A percentile compares a stretch with the other conserved stretches of the same genome.
Conservation (phyloP, 768 basidiomycete genomes). For the Termitomyces sp. region DNA sequence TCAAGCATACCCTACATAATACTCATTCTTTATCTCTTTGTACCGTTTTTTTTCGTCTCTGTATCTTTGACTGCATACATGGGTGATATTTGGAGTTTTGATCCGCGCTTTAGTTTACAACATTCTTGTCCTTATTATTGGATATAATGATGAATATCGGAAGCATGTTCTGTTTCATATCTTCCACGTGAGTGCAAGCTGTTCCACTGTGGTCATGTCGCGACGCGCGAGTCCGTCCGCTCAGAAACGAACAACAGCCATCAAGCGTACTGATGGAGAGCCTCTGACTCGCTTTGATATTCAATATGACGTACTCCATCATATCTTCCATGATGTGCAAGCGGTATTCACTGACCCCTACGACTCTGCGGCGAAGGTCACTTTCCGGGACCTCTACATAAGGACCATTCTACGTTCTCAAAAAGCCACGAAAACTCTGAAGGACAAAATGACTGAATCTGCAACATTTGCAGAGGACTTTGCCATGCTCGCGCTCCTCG, state of each 20-base stretch:
- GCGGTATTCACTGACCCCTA: constrained; percentile 49
- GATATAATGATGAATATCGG: constrained; percentile 4
- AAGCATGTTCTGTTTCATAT: not conserved
- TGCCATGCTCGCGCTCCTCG: constrained; percentile 67
- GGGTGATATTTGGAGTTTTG: constrained; percentile 6
- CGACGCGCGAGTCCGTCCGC: constrained; percentile 33
- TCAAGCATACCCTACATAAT: constrained; percentile 8
- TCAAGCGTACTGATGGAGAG: constrained; percentile 58
- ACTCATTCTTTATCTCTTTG: not conserved
- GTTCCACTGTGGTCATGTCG: constrained; percentile 13
- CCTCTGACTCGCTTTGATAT: constrained; percentile 63
- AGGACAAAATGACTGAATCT: constrained; percentile 63
- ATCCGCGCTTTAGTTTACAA: constrained; percentile 9
- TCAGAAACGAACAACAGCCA: constrained; percentile 35
- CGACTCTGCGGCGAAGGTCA: constrained; percentile 25
- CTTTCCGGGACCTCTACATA: constrained; percentile 60
- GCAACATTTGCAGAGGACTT: constrained; percentile 59
- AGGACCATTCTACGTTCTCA: constrained; percentile 48
- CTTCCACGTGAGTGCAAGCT: not conserved
- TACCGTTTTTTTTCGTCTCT: constrained; percentile 11
- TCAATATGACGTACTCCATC: constrained; percentile 73
- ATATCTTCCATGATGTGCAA: constrained; percentile 67
- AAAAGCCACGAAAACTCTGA: constrained; percentile 64
- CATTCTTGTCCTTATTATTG: constrained; percentile 8
- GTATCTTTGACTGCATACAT: constrained; percentile 14